A percentile compares a stretch with the other conserved stretches of the same genome.
phyloP scores from a whole-genome alignment of 352 stramenopile species.

The Peronosclerospora sorghi region DNA sequence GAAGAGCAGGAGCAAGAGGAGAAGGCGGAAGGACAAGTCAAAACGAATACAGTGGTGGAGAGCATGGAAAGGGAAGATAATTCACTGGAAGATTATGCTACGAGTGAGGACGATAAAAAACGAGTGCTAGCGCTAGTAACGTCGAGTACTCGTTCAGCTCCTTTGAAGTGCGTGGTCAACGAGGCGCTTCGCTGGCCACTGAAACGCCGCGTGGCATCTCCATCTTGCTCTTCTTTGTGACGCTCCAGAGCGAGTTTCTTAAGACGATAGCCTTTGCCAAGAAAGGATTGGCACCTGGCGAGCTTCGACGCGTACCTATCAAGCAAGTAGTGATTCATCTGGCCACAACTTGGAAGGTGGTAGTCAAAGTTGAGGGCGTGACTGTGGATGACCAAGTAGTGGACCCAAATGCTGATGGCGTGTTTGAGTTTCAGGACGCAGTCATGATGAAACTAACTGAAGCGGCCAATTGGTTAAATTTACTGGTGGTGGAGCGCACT shows the following conservation, averaged over 20 bases:
- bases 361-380: conserved; percentile 38
- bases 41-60: too few relatives aligned
- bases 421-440: conserved; percentile 37
- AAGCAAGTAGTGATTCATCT: conserved; percentile 38
- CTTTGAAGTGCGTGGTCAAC: conserved; percentile 24
- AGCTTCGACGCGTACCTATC: conserved; percentile 25
- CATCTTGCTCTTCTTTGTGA: conserved; percentile 44
- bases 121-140: too few relatives aligned
- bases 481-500: conserved; percentile 25
- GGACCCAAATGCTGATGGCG: conserved; percentile 28
- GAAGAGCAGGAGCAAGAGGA: too few relatives aligned
- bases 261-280: conserved; percentile 48
- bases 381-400: conserved; percentile 31
- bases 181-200: not conserved
- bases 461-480: conserved; percentile 24
- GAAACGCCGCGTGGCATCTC: conserved; percentile 31
- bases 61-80: too few relatives aligned
- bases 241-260: conserved; percentile 38
- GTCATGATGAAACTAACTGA: conserved; percentile 47
- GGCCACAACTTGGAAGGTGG: conserved; percentile 39
- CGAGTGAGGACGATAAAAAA: too few relatives aligned
- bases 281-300: conserved; percentile 36
- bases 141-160: conserved; percentile 41
- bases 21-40: too few relatives aligned
- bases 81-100: too few relatives aligned